A percentile compares a stretch with the other conserved stretches of the same genome.
phyloP scores from a whole-genome alignment of 176 grass and related monocot genomes.

The Ampelocalamus luodianensis region DNA sequence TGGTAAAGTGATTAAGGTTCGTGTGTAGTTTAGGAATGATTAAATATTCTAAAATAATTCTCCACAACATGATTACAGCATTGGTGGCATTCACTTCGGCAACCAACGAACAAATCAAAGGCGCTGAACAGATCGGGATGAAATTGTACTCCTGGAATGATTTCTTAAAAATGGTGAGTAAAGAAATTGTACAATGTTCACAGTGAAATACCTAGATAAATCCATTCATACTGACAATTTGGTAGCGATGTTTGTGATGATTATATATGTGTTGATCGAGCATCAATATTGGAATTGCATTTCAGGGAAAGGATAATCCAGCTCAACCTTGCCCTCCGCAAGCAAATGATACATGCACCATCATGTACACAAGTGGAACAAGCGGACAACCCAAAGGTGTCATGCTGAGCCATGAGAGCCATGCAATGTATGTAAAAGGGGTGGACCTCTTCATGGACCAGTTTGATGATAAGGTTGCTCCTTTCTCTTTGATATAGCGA shows the following conservation, averaged over 20 bases:
- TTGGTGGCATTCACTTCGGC: conserved; percentile 74
- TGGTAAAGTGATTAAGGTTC: neutral
- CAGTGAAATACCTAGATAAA: conserved; percentile 35
- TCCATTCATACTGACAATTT: conserved; percentile 32
- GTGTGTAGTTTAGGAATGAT: conserved; percentile 16
- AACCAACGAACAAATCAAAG: conserved; percentile 63
- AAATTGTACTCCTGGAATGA: conserved; percentile 82
- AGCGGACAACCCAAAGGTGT: conserved; percentile 94
- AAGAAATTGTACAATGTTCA: conserved; percentile 20
- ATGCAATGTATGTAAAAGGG: conserved; percentile 71
- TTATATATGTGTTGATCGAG: conserved; percentile 40
- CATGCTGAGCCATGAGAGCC: conserved; percentile 79
- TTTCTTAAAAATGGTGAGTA: conserved; percentile 73
- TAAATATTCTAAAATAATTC: neutral
- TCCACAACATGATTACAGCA: conserved; percentile 53
- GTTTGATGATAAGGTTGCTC: conserved; percentile 85
- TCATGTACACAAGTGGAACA: conserved; percentile 99
- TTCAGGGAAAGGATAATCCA: conserved; percentile 77
- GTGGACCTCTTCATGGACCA: conserved; percentile 82
- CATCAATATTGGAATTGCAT: conserved; percentile 35
- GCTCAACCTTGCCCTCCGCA: conserved; percentile 62
- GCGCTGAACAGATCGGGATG: conserved; percentile 48
- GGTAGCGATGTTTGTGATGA: conserved; percentile 15
- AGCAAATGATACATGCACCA: conserved; percentile 81
- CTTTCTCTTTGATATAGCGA: conserved; percentile 4